Evolutionary conservation across 306 rosid genomes (phyloP).

Genomic region (Argentina anserina): DNA sequence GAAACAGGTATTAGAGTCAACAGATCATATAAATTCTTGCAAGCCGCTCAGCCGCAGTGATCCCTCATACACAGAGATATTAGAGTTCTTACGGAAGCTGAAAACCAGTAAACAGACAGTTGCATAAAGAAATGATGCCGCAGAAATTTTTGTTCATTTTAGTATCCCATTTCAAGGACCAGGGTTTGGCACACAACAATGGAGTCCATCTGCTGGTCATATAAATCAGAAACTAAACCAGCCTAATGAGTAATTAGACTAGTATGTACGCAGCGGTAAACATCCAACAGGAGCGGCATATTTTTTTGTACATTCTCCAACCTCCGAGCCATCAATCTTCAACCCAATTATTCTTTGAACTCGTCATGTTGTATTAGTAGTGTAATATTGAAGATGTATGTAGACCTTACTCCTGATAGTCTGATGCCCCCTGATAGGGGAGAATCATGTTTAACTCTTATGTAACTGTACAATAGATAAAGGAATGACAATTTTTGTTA

Average conservation of each 20-base stretch:
- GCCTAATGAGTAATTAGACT: neutral
- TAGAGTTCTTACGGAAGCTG: constrained; percentile 70
- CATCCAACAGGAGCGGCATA: neutral
- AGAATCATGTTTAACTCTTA: neutral
- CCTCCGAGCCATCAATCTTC: neutral
- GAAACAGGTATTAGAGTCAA: constrained; percentile 88
- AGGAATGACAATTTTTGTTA: neutral
- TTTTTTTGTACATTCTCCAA: constrained; percentile 14
- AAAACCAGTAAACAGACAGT: constrained; percentile 34
- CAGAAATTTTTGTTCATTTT: neutral
- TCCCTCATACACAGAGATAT: constrained; percentile 78
- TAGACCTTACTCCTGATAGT: neutral
- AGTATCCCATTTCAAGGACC: neutral
- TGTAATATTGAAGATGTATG: neutral
- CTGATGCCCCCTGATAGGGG: neutral
- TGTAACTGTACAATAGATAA: neutral
- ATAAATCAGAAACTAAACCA: constrained; percentile 6
- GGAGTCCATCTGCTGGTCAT: constrained; percentile 14
- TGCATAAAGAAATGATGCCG: neutral
- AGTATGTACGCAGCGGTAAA: neutral
- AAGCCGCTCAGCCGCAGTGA: constrained; percentile 74
- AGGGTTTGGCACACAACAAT: neutral
- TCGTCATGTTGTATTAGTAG: constrained; percentile 11
- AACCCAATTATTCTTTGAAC: constrained; percentile 23
- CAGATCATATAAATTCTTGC: constrained; percentile 93